A percentile compares a stretch with the other conserved stretches of the same genome.
Evolutionary conservation across 352 stramenopile species (phyloP).

Genomic region (Phytophthora citricola): DNA sequence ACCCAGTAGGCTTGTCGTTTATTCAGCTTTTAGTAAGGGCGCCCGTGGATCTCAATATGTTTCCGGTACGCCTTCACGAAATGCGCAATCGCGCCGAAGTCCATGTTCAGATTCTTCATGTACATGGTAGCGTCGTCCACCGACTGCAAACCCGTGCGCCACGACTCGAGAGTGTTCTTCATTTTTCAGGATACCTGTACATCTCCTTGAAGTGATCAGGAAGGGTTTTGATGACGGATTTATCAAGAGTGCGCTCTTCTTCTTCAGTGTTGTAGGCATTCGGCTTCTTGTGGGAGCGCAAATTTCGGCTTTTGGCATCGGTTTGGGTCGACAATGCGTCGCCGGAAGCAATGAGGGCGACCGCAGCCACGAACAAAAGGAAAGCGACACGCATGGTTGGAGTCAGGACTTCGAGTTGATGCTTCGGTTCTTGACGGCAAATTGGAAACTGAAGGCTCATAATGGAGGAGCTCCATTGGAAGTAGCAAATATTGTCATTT

Average conservation of each 20-base stretch:
- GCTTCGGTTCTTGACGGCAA: neutral
- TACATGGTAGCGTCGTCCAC: neutral
- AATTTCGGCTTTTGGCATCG: neutral
- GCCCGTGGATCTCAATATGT: neutral
- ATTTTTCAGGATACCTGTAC: neutral
- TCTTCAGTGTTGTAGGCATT: neutral
- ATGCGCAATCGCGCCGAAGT: neutral
- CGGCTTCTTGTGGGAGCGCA: neutral
- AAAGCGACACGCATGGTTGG: slow-evolving; percentile 4
- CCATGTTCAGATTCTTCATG: neutral
- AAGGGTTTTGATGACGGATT: neutral
- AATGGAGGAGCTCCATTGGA: too few relatives aligned
- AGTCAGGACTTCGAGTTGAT: neutral
- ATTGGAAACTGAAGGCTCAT: neutral
- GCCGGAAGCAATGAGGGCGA: neutral
- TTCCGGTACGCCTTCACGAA: neutral
- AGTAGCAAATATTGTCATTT: too few relatives aligned
- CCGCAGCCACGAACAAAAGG: slow-evolving; percentile 1
- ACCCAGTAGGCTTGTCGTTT: too few relatives aligned
- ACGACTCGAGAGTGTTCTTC: neutral
- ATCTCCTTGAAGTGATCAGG: neutral
- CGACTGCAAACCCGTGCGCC: neutral
- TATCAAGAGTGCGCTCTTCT: slow-evolving; percentile 2
- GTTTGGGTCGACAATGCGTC: slow-evolving; percentile 1
- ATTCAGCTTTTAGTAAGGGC: too few relatives aligned